Evolutionary conservation across 805 yeast species (phyloP).

Genomic region (Candida coquimbonensis): DNA sequence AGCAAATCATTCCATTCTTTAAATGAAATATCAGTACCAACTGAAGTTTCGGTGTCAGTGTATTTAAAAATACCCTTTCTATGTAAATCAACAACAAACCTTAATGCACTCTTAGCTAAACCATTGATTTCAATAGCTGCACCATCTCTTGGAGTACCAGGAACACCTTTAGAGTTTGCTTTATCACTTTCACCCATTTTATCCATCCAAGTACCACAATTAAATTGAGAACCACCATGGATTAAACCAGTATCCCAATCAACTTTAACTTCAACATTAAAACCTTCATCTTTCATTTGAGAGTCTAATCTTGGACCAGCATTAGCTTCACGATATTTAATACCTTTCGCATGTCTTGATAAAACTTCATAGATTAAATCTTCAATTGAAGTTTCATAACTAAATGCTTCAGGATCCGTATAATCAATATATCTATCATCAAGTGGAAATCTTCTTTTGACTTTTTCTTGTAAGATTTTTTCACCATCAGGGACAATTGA

Average conservation of each 20-base stretch:
- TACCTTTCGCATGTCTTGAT: slow-evolving; percentile 83
- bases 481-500: slow-evolving; percentile 61
- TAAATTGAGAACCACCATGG: slow-evolving; percentile 85
- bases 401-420: slow-evolving; percentile 71
- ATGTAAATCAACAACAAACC: slow-evolving; percentile 66
- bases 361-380: slow-evolving; percentile 81
- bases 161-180: slow-evolving; percentile 84
- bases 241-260: slow-evolving; percentile 89
- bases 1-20: slow-evolving; percentile 67
- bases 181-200: slow-evolving; percentile 92
- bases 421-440: slow-evolving; percentile 72
- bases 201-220: slow-evolving; percentile 99
- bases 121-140: slow-evolving; percentile 94
- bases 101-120: slow-evolving; percentile 69
- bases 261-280: slow-evolving; percentile 70
- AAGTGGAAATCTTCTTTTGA: slow-evolving; percentile 78
- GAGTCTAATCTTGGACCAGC: slow-evolving; percentile 86
- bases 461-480: slow-evolving; percentile 59
- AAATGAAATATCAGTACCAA: slow-evolving; percentile 52
- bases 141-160: slow-evolving; percentile 98
- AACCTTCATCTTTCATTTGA: slow-evolving; percentile 90
- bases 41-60: slow-evolving; percentile 46
- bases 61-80: slow-evolving; percentile 49
- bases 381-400: slow-evolving; percentile 58
- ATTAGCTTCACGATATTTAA: slow-evolving; percentile 86